Evolutionary conservation across 305 asterid species (phyloP).

Genomic region (Plantago coronopus): DNA sequence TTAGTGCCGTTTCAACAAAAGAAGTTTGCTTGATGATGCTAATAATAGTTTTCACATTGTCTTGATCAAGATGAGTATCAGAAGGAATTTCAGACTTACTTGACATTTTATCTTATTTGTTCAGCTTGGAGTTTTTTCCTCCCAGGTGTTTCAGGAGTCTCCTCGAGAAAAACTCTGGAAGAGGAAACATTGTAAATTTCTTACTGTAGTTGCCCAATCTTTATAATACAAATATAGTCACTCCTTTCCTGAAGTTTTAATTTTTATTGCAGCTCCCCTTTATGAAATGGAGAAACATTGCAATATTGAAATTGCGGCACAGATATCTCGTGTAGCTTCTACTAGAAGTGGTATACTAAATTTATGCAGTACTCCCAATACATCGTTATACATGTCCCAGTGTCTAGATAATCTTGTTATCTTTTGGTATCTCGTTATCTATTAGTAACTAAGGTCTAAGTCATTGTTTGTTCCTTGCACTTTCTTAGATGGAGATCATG

Average conservation of each 20-base stretch:
- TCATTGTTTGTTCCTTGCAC: slow-evolving; percentile 16
- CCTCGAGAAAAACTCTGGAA: slow-evolving; percentile 94
- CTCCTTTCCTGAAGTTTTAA: slow-evolving; percentile 27
- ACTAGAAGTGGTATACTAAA: slow-evolving; percentile 55
- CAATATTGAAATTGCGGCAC: slow-evolving; percentile 92
- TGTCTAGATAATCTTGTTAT: neutral
- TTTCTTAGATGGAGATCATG: slow-evolving; percentile 71
- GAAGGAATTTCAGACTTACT: slow-evolving; percentile 19
- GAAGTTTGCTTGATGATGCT: neutral
- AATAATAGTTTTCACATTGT: neutral
- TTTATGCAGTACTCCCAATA: slow-evolving; percentile 7
- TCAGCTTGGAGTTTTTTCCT: slow-evolving; percentile 98
- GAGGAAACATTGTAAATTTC: slow-evolving; percentile 68
- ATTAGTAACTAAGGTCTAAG: neutral
- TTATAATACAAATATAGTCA: slow-evolving; percentile 19
- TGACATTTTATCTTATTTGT: slow-evolving; percentile 23
- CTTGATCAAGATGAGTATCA: slow-evolving; percentile 5
- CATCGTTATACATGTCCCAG: neutral
- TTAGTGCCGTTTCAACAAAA: neutral
- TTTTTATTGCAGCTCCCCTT: slow-evolving; percentile 76
- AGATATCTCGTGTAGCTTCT: slow-evolving; percentile 68
- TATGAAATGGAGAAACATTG: slow-evolving; percentile 97
- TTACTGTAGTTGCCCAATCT: slow-evolving; percentile 5
- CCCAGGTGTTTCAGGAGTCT: slow-evolving; percentile 98
- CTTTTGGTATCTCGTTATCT: neutral